Percentiles rank a stretch among this genome's conserved stretches.
Conservation (phyloP, 139 green algal genomes). For the Chlamydomonas schloesseri region DNA sequence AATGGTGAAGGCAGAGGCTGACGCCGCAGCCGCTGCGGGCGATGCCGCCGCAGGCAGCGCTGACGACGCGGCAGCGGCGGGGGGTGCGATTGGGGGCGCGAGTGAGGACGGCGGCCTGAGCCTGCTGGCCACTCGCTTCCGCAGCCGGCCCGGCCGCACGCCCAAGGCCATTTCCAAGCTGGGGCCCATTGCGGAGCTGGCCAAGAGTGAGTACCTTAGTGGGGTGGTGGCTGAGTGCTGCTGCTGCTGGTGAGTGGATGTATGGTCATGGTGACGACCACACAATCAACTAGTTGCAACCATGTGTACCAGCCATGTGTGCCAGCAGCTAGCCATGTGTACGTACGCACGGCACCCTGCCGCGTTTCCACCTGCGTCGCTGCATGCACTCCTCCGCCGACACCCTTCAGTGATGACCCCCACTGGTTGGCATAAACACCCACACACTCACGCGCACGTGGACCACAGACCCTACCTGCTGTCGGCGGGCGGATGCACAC, state of each 20-base stretch:
- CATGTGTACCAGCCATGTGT: too few relatives aligned
- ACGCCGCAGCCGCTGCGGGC: too few relatives aligned
- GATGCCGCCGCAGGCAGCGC: too few relatives aligned
- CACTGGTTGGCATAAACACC: too few relatives aligned
- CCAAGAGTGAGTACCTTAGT: conserved; percentile 36
- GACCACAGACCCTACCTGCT: too few relatives aligned
- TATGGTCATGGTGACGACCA: not conserved
- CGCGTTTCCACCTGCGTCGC: not conserved
- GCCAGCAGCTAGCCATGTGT: not conserved
- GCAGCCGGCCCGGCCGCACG: conserved; percentile 11
- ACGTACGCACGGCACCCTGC: not conserved
- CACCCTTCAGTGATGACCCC: too few relatives aligned
- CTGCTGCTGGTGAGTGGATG: not conserved
- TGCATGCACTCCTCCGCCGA: too few relatives aligned
- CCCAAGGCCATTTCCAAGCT: conserved; percentile 25
- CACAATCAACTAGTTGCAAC: too few relatives aligned
- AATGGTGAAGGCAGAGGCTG: too few relatives aligned
- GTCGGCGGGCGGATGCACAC: too few relatives aligned
- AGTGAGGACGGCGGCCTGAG: not conserved
- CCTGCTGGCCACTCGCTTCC: conserved; percentile 24
- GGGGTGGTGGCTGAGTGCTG: not conserved
- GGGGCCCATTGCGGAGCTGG: conserved; percentile 28
- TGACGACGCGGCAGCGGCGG: too few relatives aligned
- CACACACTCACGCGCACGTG: too few relatives aligned
- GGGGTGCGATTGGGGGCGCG: not conserved